These are phyloP conservation scores for Ricinus communis DNA, from an alignment of 345 rosid species.

Conservation along the genomic window DNA sequence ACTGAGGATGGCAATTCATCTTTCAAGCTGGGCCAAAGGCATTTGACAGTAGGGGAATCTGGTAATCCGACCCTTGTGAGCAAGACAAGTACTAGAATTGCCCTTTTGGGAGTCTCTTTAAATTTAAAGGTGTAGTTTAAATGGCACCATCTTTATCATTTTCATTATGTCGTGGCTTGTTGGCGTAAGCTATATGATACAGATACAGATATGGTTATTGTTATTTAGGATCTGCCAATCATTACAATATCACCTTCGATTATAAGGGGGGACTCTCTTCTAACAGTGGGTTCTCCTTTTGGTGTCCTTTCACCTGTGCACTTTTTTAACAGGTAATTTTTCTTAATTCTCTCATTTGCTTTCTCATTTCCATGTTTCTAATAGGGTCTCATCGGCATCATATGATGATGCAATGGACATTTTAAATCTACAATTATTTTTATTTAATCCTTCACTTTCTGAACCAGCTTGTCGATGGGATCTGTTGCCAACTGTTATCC, in stretches of 20 bases:
- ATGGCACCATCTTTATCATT: background rate
- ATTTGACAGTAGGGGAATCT: constrained; percentile 36
- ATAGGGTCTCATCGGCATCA: background rate
- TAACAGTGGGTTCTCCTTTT: constrained; percentile 93
- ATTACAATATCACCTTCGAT: constrained; percentile 37
- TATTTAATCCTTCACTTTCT: constrained; percentile 24
- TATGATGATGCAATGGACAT: background rate
- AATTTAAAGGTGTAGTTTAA: constrained; percentile 41
- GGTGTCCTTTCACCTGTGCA: constrained; percentile 85
- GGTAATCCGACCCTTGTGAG: constrained; percentile 47
- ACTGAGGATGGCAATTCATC: constrained; percentile 32
- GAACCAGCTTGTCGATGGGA: constrained; percentile 77
- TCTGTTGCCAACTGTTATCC: constrained; percentile 76
- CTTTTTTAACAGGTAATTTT: constrained; percentile 79
- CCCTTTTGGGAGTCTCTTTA: constrained; percentile 68
- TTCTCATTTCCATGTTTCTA: constrained; percentile 15
- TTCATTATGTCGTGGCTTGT: background rate
- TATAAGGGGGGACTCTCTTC: constrained; percentile 65
- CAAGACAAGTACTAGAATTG: constrained; percentile 67
- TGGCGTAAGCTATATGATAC: constrained; percentile 7
- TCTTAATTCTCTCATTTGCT: constrained; percentile 10
- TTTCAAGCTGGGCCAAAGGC: constrained; percentile 38
- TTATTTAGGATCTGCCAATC: constrained; percentile 54
- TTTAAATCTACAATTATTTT: background rate
- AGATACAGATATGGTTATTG: constrained; percentile 21